Evolutionary conservation across 2,329 filamentous ascomycete genomes (phyloP), one percentile per base, ranked within the genome.

Genomic region (Ophiostoma australiae): DNA sequence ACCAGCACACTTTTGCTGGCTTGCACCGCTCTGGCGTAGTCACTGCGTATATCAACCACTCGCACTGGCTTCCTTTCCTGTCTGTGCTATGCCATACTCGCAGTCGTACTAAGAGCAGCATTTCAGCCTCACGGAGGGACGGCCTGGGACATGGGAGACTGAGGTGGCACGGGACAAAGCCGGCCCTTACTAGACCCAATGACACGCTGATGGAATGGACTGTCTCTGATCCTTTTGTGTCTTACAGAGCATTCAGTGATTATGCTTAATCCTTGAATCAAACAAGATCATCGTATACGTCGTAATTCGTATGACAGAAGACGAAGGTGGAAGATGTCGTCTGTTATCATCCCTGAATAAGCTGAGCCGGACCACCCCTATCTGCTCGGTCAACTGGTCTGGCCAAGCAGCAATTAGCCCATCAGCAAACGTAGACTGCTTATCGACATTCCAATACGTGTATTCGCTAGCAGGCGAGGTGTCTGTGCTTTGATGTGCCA

Each of bases 61-160:
- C 52, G 52, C 52, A 27, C 52, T 58, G 52, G 27, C 10, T 58
- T 58, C 52, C 52, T 58, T 27, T 58, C 52, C 52, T 15, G 52
- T n/a, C 20, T 10, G 6, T 48, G 4, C 15, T 48, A 4, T n/a
- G n/a, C n/a, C n/a, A n/a, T n/a, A n/a, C n/a, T n/a, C 1, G 15
- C 20, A 20, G 41, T 48, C 6, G 13, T 44, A 44, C 41, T 17
- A 7, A 20, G 44, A 20, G 44, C 61, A 33, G 61, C 27, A 33
- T 37, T 37, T 65, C 61, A 65, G 61, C 61, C 61, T 65, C 61
- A 65, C 61, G 31, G n/a, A 58, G 6, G 52, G 52, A 58, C 27
- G 48, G 5, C 23, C 48, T 41, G 15, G 13, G 39, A 11, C 48
- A 52, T 17, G 27, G 27, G 27, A 31, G 27, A 31, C 27, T 31